phyloP scores from a whole-genome alignment of 192 early-diverging fungal species.

The Linnemannia zychae region DNA sequence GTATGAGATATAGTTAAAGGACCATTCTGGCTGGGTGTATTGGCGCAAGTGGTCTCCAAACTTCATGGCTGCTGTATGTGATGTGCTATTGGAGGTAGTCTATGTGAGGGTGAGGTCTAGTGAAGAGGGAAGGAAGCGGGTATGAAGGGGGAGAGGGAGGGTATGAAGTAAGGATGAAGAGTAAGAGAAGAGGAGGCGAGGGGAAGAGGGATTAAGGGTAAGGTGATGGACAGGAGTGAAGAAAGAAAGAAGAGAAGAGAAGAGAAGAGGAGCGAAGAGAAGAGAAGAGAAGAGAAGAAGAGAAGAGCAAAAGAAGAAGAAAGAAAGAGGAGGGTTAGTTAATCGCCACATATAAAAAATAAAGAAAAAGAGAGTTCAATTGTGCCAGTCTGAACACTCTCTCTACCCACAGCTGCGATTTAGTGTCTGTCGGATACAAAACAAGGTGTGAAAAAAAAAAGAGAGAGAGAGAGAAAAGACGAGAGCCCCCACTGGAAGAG shows the following conservation, averaged over 20 bases:
- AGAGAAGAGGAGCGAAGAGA: not conserved
- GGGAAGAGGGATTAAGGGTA: no score
- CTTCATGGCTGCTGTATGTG: slow-evolving; percentile 27
- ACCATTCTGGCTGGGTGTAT: slow-evolving; percentile 48
- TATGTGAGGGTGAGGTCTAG: no score
- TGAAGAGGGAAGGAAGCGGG: not conserved
- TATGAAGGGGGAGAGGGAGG: not conserved
- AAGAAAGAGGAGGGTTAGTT: not conserved
- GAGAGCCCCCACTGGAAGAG: not conserved
- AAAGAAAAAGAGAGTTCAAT: not conserved
- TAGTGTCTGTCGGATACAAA: not conserved
- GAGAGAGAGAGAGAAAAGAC: not conserved
- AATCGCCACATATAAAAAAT: not conserved
- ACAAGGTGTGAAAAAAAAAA: not conserved
- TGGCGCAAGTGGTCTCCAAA: slow-evolving; percentile 33
- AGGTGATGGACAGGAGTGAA: not conserved
- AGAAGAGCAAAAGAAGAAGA: not conserved
- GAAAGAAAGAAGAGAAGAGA: not conserved
- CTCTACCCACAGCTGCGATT: not conserved
- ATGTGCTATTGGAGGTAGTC: not conserved
- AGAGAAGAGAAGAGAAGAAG: no score
- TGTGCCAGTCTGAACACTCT: not conserved
- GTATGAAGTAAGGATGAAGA: not conserved
- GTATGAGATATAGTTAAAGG: slow-evolving; percentile 46
- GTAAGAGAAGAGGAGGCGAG: not conserved